Evolutionary conservation across 176 grass and related monocot genomes (phyloP), one percentile per base, ranked within the genome.

Genomic region (Poa annua): DNA sequence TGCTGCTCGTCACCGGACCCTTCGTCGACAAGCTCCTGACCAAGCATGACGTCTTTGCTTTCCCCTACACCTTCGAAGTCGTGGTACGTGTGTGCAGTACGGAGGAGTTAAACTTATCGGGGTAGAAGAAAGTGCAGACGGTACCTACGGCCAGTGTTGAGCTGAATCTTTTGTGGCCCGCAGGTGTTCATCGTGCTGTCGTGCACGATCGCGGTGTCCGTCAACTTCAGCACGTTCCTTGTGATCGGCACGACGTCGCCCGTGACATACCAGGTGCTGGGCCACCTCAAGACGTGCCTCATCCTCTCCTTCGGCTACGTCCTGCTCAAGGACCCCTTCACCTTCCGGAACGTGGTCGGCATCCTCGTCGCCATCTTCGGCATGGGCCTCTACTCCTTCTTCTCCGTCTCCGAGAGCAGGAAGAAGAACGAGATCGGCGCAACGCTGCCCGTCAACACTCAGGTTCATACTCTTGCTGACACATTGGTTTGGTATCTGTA

Each of bases 211-310:
- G 95, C 92, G 11, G 90, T 98, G 82, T 77, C 52, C 21, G 92
- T 98, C 9, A 98, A 94, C 90, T 98, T 94, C 88, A 98, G 95
- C 90, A 98, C 92, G 17, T 98, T 95, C 72, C 81, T 98, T 82
- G 95, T 98, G 52, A 94, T 98, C 60, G 92, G 92, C 53, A 95
- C 92, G n/a, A 94, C 92, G 5, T 98, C 92, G 16, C 94, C 92
- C 4, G 92, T 98, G 86, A 98, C 92, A 3, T 95, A 98, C 84
- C 95, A 98, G 79, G 92, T 98, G n/a, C 83, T 98, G 41, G 95
- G 95, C 14, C 95, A 98, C 86, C 84, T 98, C 70, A 98, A 98
- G 85, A 98, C 92, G 32, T 98, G 95, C 84, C 86, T 98, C 8
- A 86, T 98, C 80, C 88, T 95, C 26, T 95, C 92, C 79, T 94